Evolutionary conservation across 768 basidiomycete genomes (phyloP).

Genomic region (Psilocybe azurescens): DNA sequence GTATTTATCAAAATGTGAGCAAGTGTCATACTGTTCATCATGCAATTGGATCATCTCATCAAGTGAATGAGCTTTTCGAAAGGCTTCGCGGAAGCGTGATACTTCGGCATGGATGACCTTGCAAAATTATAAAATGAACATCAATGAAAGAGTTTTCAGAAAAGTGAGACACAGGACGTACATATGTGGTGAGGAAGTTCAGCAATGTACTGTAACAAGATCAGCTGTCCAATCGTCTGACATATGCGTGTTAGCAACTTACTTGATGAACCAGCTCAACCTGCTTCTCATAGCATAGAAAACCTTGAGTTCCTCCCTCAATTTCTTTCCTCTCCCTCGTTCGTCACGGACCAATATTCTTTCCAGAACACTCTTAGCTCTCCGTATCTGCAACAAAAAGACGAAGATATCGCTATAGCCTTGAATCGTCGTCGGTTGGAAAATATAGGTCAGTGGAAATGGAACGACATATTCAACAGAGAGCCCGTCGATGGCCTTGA

Average conservation of each 20-base stretch:
- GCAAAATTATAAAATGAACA: slow-evolving; percentile 1
- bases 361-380: slow-evolving; percentile 76
- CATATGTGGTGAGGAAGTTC: slow-evolving; percentile 77
- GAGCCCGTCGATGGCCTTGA: slow-evolving; percentile 70
- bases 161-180: slow-evolving; percentile 33
- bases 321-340: slow-evolving; percentile 32
- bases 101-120: slow-evolving; percentile 76
- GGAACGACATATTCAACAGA: slow-evolving; percentile 81
- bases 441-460: slow-evolving; percentile 82
- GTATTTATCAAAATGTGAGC: neutral
- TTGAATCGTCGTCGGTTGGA: slow-evolving; percentile 59
- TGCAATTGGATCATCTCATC: slow-evolving; percentile 80
- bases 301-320: slow-evolving; percentile 59
- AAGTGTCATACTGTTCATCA: slow-evolving; percentile 63
- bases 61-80: slow-evolving; percentile 62
- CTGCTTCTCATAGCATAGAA: slow-evolving; percentile 81
- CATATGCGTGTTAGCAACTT: slow-evolving; percentile 33
- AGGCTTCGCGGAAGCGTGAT: slow-evolving; percentile 58
- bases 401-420: slow-evolving; percentile 71
- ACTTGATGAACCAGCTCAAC: slow-evolving; percentile 88
- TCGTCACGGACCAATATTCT: slow-evolving; percentile 68
- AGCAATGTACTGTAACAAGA: slow-evolving; percentile 54
- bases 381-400: slow-evolving; percentile 73
- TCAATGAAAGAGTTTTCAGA: neutral
- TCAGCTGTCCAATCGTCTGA: neutral